These are phyloP conservation scores for Aspergillus fischeri DNA, from an alignment of 2,329 filamentous ascomycete species.

Conservation along the genomic window DNA sequence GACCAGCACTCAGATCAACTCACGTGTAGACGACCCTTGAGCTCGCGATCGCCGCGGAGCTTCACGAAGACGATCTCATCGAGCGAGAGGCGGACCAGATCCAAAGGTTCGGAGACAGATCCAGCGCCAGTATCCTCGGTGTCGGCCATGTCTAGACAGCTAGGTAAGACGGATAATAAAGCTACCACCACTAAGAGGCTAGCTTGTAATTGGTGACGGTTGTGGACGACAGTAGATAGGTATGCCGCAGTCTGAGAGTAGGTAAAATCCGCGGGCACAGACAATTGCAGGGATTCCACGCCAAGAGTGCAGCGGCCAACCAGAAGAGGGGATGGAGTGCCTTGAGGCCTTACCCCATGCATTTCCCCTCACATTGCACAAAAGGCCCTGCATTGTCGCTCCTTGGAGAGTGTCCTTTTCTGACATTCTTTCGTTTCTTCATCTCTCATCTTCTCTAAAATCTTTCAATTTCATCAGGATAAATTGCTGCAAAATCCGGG, in stretches of 20 bases:
- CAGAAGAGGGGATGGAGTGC: background rate
- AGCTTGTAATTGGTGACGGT: background rate
- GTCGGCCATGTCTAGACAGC: slow-evolving; percentile 66
- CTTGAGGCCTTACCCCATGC: background rate
- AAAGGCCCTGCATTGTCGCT: background rate
- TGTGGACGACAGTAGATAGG: background rate
- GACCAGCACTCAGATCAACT: slow-evolving; percentile 28
- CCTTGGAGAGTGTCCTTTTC: background rate
- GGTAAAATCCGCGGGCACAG: background rate
- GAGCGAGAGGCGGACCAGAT: slow-evolving; percentile 88
- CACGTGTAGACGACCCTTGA: slow-evolving; percentile 93
- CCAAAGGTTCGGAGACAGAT: slow-evolving; percentile 84
- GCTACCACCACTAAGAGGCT: background rate
- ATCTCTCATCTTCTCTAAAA: background rate
- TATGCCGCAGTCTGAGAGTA: background rate
- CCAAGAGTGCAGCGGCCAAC: background rate
- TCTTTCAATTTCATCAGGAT: background rate
- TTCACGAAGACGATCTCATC: slow-evolving; percentile 98
- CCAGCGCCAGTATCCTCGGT: slow-evolving; percentile 64
- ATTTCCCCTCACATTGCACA: background rate
- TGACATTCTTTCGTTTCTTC: background rate
- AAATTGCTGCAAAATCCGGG: background rate
- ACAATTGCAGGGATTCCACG: background rate
- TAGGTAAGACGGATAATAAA: background rate
- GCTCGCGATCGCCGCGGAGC: slow-evolving; percentile 87